Evolutionary conservation across 1,284 basidiomycete genomes (phyloP), one percentile per base, ranked within the genome.

Genomic region (Naganishia sp.): DNA sequence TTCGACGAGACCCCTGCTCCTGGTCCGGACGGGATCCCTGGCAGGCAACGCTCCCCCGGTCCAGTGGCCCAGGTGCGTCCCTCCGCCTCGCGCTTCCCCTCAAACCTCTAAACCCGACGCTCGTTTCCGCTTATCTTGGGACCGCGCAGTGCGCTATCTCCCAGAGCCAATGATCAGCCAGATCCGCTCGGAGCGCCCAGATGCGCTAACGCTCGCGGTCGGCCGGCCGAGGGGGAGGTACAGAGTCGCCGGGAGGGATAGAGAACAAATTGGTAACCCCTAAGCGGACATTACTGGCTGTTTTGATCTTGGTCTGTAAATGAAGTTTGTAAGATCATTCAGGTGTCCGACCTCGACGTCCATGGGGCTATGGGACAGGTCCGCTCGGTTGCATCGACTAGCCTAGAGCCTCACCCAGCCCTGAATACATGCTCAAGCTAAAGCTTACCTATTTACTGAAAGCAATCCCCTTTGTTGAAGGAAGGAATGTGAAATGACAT

Each of bases 71-170:
- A 17, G 23, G 43, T 42, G 45, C 46, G 56, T 31, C 43, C 56
- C 56, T 31, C n/a, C 10, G 10, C 6, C 42, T 58, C 41, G 43
- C 45, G 43, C 55, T 57, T 46, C 28, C 25, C 6, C 55, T 50
- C 45, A 47, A 47, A n/a, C 45, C 45, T 47, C 45, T 47, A 47
- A 25, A 45, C 35, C 53, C 54, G 54, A 28, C 21, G 31, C 23
- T 18, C 54, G n/a, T 42, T 28, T 58, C 15, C 18, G 18, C 18
- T 31, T 23, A 31, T 31, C n/a, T 49, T 61, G 47, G 45, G 32
- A 39, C 17, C 57, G 57, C 57, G 18, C 23, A 39, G 43, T 47
- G 57, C 57, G 57, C 57, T 51, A 51, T 51, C 58, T 42, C 1
- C 15, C 45, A 42, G 47, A 13, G 25, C 47, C 47, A 49, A 49